These are phyloP conservation scores for Raphanus hybrid DNA, from an alignment of 441 rosid species.

Conservation along the genomic window DNA sequence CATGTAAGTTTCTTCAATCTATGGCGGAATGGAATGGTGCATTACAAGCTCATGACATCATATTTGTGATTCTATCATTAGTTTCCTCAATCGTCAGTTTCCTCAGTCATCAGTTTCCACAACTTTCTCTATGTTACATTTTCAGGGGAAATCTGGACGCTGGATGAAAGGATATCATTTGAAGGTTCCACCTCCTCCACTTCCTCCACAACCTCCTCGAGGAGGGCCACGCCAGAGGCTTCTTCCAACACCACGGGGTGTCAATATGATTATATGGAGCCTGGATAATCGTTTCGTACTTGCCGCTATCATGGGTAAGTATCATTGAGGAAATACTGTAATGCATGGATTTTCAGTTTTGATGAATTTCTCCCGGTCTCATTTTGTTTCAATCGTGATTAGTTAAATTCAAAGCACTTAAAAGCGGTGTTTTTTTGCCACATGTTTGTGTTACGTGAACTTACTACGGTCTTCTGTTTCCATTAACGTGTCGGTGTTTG, in stretches of 20 bases:
- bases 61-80: conserved; percentile 34
- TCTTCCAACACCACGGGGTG: conserved; percentile 89
- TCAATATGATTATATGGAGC: conserved; percentile 92
- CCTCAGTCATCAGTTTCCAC: conserved; percentile 20
- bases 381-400: conserved; percentile 5
- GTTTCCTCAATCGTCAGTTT: conserved; percentile 20
- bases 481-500: conserved; percentile 27
- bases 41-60: conserved; percentile 34
- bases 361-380: conserved; percentile 11
- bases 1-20: conserved; percentile 54
- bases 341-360: conserved; percentile 23
- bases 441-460: conserved; percentile 22
- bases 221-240: conserved; percentile 93
- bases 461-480: conserved; percentile 33
- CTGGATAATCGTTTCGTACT: conserved; percentile 88
- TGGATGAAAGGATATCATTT: conserved; percentile 81
- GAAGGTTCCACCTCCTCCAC: conserved; percentile 89
- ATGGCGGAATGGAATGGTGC: conserved; percentile 31
- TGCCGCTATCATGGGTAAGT: conserved; percentile 88
- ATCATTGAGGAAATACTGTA: conserved; percentile 21
- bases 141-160: conserved; percentile 79
- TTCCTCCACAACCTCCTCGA: conserved; percentile 88
- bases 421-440: conserved; percentile 1
- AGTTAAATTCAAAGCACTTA: conserved; percentile 13
- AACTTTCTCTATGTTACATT: conserved; percentile 27